phyloP scores from a whole-genome alignment of 2,329 filamentous ascomycete genomes.

The Pseudogymnoascus sp. region DNA sequence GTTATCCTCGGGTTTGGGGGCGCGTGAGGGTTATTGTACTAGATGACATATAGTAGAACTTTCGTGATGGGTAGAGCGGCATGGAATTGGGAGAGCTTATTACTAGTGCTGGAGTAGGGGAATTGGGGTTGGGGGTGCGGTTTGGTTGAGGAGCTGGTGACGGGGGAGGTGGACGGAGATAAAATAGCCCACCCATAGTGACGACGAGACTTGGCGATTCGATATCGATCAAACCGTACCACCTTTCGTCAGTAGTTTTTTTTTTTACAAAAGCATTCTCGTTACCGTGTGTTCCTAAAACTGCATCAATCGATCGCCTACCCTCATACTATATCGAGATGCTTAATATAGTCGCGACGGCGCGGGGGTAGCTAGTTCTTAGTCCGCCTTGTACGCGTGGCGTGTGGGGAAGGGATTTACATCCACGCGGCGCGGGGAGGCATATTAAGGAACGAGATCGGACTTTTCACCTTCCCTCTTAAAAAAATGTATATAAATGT shows the following conservation, averaged over 20 bases:
- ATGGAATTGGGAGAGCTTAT: too few relatives aligned
- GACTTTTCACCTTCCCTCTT: background rate
- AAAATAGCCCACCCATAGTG: background rate
- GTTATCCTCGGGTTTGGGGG: background rate
- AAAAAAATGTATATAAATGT: background rate
- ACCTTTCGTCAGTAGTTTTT: background rate
- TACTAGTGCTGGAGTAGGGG: too few relatives aligned
- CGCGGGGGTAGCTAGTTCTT: background rate
- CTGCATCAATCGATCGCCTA: background rate
- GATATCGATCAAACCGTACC: background rate
- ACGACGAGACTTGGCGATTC: background rate
- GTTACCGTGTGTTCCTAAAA: background rate
- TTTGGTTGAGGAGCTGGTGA: background rate
- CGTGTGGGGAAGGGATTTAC: background rate
- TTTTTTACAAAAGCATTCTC: too few relatives aligned
- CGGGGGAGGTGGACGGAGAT: background rate
- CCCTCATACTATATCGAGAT: background rate
- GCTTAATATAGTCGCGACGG: background rate
- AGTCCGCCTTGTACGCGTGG: background rate
- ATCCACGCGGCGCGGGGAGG: background rate
- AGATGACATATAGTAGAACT: too few relatives aligned
- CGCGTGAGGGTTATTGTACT: too few relatives aligned
- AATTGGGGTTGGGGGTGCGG: background rate
- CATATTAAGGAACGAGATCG: background rate
- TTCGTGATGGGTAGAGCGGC: background rate